Evolutionary conservation across 768 basidiomycete species (phyloP).

Genomic region (Pleurotus citrinopileatus): DNA sequence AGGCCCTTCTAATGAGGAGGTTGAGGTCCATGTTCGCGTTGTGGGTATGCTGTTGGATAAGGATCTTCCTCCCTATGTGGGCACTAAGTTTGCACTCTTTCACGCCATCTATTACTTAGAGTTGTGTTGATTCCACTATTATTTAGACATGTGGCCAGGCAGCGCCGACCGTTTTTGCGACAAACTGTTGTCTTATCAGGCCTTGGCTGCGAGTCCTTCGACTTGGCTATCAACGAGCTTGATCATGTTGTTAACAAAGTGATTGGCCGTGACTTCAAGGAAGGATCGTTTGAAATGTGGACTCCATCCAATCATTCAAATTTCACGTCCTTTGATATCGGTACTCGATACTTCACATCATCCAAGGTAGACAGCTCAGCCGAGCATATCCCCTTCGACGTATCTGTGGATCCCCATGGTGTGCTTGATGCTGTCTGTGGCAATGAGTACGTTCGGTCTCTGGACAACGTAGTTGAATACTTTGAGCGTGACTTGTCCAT

Average conservation of each 20-base stretch:
- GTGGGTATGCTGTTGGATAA: background rate
- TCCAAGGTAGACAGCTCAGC: background rate
- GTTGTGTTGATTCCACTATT: background rate
- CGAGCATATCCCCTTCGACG: background rate
- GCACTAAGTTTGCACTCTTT: background rate
- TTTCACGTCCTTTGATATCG: background rate
- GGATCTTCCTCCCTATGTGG: background rate
- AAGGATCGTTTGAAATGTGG: background rate
- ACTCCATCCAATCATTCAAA: background rate
- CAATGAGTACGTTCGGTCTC: background rate
- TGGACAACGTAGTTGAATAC: background rate
- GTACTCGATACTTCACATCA: background rate
- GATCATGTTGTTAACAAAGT: background rate
- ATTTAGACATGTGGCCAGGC: too few relatives aligned
- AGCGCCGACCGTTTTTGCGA: background rate
- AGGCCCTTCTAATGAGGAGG: background rate
- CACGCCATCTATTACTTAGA: background rate
- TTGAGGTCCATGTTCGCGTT: background rate
- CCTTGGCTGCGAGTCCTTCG: background rate
- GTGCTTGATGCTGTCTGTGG: background rate
- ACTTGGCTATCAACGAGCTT: background rate
- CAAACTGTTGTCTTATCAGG: background rate
- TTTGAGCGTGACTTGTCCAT: background rate
- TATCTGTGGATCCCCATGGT: background rate
- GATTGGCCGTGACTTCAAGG: background rate